These are phyloP conservation scores for Nymphaea colorata DNA, from an alignment of 164 flowering plant genomes.

Conservation along the genomic window DNA sequence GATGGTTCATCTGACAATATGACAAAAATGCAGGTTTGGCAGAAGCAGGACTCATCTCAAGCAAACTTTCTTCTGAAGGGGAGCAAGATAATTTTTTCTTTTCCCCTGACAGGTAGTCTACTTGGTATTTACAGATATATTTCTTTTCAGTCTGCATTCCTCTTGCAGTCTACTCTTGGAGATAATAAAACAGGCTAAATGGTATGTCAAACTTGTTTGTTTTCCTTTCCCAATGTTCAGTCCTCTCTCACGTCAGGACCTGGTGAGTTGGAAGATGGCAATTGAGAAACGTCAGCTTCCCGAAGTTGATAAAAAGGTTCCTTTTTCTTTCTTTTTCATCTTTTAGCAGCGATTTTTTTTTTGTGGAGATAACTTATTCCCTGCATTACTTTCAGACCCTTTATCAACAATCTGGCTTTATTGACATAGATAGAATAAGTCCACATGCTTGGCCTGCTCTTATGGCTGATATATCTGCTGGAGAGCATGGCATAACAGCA, in stretches of 20 bases:
- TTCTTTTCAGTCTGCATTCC: background rate
- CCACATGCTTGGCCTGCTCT: constrained; percentile 97
- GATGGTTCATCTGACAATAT: background rate
- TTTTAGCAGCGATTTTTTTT: background rate
- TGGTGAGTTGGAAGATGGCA: constrained; percentile 97
- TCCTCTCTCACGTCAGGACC: constrained; percentile 93
- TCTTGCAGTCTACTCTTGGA: background rate
- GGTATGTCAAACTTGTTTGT: background rate
- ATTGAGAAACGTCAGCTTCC: constrained; percentile 75
- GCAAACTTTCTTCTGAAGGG: constrained; percentile 63
- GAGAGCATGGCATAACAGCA: constrained; percentile 76
- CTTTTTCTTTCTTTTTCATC: background rate
- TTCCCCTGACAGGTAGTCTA: constrained; percentile 70
- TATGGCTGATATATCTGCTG: constrained; percentile 70
- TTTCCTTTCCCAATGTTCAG: constrained; percentile 28
- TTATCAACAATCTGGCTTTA: constrained; percentile 60
- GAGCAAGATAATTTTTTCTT: constrained; percentile 38
- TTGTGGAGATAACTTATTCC: background rate
- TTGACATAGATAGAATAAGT: constrained; percentile 77
- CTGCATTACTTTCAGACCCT: constrained; percentile 33
- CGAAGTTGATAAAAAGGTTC: constrained; percentile 73
- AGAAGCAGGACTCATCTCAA: constrained; percentile 95
- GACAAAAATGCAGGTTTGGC: constrained; percentile 64
- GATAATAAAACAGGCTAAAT: background rate
- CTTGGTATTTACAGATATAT: background rate